Conservation (phyloP, 371 early-diverging fungal genomes). For the Capillidium rhysosporum region DNA sequence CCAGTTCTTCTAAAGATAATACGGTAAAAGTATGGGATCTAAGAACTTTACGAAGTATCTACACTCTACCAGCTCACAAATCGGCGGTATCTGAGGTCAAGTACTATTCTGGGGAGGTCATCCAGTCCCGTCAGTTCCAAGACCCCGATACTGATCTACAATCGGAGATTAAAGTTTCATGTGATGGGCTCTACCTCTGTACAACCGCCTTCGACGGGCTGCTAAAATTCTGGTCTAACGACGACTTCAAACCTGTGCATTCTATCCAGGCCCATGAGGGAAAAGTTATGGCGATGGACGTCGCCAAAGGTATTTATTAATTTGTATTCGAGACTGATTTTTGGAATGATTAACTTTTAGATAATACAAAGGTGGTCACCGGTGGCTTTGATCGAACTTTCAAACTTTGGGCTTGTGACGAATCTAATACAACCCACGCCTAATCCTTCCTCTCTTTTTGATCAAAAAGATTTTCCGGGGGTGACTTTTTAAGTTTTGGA, state of each 20-base stretch:
- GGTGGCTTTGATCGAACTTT: conserved; percentile 85
- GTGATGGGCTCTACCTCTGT: conserved; percentile 34
- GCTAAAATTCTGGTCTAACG: conserved; percentile 80
- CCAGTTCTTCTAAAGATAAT: conserved; percentile 63
- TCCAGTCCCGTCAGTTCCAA: background rate
- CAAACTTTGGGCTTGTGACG: conserved; percentile 66
- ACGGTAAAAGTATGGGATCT: conserved; percentile 82
- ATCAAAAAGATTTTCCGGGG: too few species aligned
- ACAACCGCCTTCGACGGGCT: conserved; percentile 74
- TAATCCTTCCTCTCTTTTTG: too few species aligned
- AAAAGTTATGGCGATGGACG: conserved; percentile 76
- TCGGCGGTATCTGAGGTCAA: conserved; percentile 68
- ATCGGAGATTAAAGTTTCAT: conserved; percentile 5
- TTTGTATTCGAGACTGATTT: background rate
- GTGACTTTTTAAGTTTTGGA: too few species aligned
- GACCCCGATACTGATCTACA: conserved; percentile 5
- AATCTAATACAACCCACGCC: background rate
- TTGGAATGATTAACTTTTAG: conserved; percentile 13
- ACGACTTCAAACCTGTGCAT: conserved; percentile 78
- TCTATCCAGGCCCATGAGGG: conserved; percentile 74
- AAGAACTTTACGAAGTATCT: conserved; percentile 47
- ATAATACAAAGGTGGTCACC: conserved; percentile 65
- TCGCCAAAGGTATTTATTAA: conserved; percentile 33
- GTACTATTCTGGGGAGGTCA: conserved; percentile 28
- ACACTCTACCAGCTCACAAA: conserved; percentile 82